Evolutionary conservation across 2,329 filamentous ascomycete genomes (phyloP), one percentile per base, ranked within the genome.

Genomic region (Ustulina deusta): DNA sequence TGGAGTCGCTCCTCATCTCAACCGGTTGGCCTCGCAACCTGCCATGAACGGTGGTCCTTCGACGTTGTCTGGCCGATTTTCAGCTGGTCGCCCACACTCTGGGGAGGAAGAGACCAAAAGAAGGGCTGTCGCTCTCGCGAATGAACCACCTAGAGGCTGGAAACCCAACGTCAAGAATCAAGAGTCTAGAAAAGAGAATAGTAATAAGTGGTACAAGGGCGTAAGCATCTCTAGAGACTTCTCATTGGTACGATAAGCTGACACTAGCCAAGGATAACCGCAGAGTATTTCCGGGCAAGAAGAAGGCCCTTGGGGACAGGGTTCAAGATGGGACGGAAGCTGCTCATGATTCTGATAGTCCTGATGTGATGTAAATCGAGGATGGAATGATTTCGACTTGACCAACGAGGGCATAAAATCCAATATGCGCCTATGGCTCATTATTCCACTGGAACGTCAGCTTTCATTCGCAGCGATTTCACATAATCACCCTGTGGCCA

Each of bases 331-430:
- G 63, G 40, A 58, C 13, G 6, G 56, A 64, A 34, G 52, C 25
- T 11, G 29, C 56, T 20, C 58, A 69, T 49, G 69, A 69, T 55
- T 71, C 69, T 51, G 69, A 71, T 36, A 69, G 66, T 46, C 52
- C 63, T 22, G 69, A 71, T 57, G 66, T 65, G 44, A 67, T 69
- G 60, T 71, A 56, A 66, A 40, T 20, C 7, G 36, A 32, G 34
- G 40, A 46, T 11, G 25, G 44, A n/a, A 32, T 32, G 34, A n/a
- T 32, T 6, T 46, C 54, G n/a, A 46, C 42, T 49, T 25, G 32
- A 17, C 15, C 13, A 46, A 22, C 15, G 3, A 64, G 38, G 22
- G 25, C 13, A 52, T 20, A 22, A 34, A 17, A 10, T 55, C 7
- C 34, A 49, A 20, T 38, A 13, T 51, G 60, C 10, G 20, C 15